phyloP scores from a whole-genome alignment of 2,329 filamentous ascomycete species.

The Exophiala bonariae region DNA sequence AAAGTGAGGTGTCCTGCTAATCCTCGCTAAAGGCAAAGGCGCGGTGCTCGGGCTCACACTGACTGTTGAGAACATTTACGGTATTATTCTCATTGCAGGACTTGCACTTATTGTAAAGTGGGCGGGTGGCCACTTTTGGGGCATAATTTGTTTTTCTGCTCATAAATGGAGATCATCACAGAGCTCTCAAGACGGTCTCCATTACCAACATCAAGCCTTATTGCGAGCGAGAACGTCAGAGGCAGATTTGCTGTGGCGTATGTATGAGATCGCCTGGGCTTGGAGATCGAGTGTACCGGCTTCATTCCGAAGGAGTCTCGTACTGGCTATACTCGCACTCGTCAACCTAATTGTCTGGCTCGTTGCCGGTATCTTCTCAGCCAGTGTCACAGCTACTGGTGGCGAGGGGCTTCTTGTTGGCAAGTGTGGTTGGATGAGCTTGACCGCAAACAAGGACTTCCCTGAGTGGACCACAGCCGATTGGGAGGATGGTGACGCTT shows the following conservation, averaged over 20 bases:
- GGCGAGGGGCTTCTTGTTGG: conserved; percentile 10
- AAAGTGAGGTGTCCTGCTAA: too few relatives aligned
- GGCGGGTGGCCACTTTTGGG: conserved; percentile 11
- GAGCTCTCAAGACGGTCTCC: conserved; percentile 5
- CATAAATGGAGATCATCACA: background rate
- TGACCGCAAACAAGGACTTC: conserved; percentile 9
- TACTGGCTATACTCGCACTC: conserved; percentile 1
- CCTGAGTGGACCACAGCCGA: conserved; percentile 5
- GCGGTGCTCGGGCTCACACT: background rate
- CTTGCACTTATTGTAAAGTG: conserved; percentile 9
- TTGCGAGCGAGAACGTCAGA: conserved; percentile 7
- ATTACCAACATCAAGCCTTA: conserved; percentile 9
- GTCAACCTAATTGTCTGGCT: conserved; percentile 3
- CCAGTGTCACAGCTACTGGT: conserved; percentile 1
- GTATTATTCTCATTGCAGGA: conserved; percentile 6
- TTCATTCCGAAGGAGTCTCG: conserved; percentile 3
- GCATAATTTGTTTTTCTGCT: conserved; percentile 6
- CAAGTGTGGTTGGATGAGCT: conserved; percentile 4
- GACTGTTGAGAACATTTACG: conserved; percentile 4
- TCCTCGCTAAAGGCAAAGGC: conserved; percentile 3
- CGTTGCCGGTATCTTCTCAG: conserved; percentile 5
- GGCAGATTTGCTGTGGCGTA: conserved; percentile 2
- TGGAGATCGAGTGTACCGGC: conserved; percentile 4
- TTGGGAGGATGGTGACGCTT: conserved; percentile 5
- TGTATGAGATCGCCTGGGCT: conserved; percentile 5